These are phyloP conservation scores for Aureobasidium sp. DNA, from an alignment of 2,329 filamentous ascomycete species.

Conservation along the genomic window DNA sequence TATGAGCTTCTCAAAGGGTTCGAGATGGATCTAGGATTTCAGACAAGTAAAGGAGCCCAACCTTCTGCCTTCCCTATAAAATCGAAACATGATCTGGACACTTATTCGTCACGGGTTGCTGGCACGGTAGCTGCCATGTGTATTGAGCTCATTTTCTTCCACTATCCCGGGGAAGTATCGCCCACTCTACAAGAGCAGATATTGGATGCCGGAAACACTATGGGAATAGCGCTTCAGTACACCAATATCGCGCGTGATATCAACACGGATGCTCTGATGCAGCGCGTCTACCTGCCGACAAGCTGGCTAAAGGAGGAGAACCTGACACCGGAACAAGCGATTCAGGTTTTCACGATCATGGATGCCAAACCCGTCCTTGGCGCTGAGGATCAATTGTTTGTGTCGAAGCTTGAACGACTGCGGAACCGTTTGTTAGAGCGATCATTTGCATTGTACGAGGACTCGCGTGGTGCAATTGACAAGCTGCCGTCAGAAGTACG, in stretches of 20 bases:
- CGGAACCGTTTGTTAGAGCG: constrained; percentile 50
- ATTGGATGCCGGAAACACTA: constrained; percentile 51
- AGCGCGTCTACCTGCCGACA: constrained; percentile 61
- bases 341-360: constrained; percentile 32
- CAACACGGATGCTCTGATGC: constrained; percentile 56
- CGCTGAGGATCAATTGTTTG: constrained; percentile 36
- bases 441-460: constrained; percentile 55
- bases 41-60: constrained; percentile 8
- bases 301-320: constrained; percentile 56
- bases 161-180: constrained; percentile 37
- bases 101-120: constrained; percentile 62
- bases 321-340: constrained; percentile 48
- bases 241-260: constrained; percentile 72
- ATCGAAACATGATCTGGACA: constrained; percentile 51
- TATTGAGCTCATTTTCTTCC: constrained; percentile 58
- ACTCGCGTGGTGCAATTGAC: constrained; percentile 52
- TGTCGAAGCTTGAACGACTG: constrained; percentile 43
- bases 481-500: constrained; percentile 53
- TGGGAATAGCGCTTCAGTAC: constrained; percentile 71
- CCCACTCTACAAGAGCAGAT: constrained; percentile 37
- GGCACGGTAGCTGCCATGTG: constrained; percentile 66
- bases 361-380: constrained; percentile 9
- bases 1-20: constrained; percentile 62
- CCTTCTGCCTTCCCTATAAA: constrained; percentile 47
- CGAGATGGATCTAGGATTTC: constrained; percentile 58